These are phyloP conservation scores for Fusarium gaditjirri DNA, from an alignment of 2,329 filamentous ascomycete species.

Conservation along the genomic window DNA sequence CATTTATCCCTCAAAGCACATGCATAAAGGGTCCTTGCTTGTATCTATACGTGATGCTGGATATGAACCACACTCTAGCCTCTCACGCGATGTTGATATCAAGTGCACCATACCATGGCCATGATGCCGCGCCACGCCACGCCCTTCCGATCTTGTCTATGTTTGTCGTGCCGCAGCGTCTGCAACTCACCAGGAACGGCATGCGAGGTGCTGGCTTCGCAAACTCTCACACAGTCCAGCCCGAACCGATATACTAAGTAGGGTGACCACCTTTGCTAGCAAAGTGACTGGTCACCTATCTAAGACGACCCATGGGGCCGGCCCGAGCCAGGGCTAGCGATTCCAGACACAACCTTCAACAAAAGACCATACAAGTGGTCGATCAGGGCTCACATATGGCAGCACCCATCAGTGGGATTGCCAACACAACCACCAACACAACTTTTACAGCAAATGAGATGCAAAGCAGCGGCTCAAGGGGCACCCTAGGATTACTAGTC, in stretches of 20 bases:
- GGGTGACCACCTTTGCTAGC: constrained; percentile 25
- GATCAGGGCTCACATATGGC: constrained; percentile 6
- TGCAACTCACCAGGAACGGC: constrained; percentile 36
- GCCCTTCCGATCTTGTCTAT: constrained; percentile 32
- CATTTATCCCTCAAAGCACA: constrained; percentile 13
- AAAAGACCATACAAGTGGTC: constrained; percentile 15
- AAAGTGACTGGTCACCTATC: constrained; percentile 42
- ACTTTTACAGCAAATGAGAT: constrained; percentile 18
- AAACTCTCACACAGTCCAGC: constrained; percentile 23
- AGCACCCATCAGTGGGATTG: constrained; percentile 30
- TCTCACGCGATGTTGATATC: constrained; percentile 11
- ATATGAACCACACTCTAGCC: constrained; percentile 20
- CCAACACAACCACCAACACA: constrained; percentile 29
- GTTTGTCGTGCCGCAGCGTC: constrained; percentile 17
- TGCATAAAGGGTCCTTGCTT: constrained; percentile 17
- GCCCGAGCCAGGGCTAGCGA: constrained; percentile 42
- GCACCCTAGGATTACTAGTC: background rate
- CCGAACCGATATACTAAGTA: constrained; percentile 24
- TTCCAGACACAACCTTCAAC: constrained; percentile 10
- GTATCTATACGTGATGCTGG: constrained; percentile 14
- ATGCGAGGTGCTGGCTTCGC: constrained; percentile 19
- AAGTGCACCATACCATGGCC: constrained; percentile 5
- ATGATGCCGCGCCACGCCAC: constrained; percentile 22
- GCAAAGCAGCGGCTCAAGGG: constrained; percentile 7
- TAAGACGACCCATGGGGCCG: constrained; percentile 45